Percentiles rank a stretch among this genome's conserved stretches.
phyloP scores from a whole-genome alignment of 768 basidiomycete genomes.

The Pilatotrama ljubarskyi region DNA sequence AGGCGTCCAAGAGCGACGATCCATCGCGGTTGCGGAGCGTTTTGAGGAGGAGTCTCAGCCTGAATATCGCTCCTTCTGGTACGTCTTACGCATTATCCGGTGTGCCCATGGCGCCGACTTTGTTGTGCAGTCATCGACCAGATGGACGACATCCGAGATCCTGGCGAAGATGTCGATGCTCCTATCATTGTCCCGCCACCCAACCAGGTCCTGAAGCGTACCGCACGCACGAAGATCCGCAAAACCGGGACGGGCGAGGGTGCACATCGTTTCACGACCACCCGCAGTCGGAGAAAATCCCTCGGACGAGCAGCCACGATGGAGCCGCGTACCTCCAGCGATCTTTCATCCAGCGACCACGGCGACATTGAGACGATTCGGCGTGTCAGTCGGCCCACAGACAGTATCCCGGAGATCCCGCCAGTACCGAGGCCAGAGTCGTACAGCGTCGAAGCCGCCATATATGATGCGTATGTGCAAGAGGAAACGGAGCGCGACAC shows the following conservation, averaged over 20 bases:
- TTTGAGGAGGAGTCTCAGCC: slow-evolving; percentile 82
- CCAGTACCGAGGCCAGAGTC: slow-evolving; percentile 59
- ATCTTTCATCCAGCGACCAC: slow-evolving; percentile 71
- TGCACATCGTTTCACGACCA: slow-evolving; percentile 73
- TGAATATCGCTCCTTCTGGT: slow-evolving; percentile 87
- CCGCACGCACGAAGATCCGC: slow-evolving; percentile 93
- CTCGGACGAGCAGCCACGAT: slow-evolving; percentile 29
- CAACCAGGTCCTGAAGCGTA: slow-evolving; percentile 85
- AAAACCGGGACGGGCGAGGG: slow-evolving; percentile 81
- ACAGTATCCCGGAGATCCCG: slow-evolving; percentile 48
- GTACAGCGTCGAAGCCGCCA: slow-evolving; percentile 77
- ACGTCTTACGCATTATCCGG: slow-evolving; percentile 35
- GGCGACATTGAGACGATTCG: slow-evolving; percentile 40
- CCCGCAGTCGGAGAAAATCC: slow-evolving; percentile 43
- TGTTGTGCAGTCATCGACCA: slow-evolving; percentile 54
- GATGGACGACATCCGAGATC: slow-evolving; percentile 66
- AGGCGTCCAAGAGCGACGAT: slow-evolving; percentile 81
- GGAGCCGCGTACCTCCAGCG: slow-evolving; percentile 65
- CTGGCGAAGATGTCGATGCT: slow-evolving; percentile 81
- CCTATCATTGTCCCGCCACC: slow-evolving; percentile 90
- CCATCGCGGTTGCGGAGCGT: slow-evolving; percentile 76
- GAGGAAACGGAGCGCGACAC: slow-evolving; percentile 42
- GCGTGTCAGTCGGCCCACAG: slow-evolving; percentile 29
- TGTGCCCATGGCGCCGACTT: slow-evolving; percentile 10
- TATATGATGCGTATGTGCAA: slow-evolving; percentile 81